Base-by-base conservation (phyloP, 495 filamentous ascomycete genomes). In the Podospora anserina region DNA sequence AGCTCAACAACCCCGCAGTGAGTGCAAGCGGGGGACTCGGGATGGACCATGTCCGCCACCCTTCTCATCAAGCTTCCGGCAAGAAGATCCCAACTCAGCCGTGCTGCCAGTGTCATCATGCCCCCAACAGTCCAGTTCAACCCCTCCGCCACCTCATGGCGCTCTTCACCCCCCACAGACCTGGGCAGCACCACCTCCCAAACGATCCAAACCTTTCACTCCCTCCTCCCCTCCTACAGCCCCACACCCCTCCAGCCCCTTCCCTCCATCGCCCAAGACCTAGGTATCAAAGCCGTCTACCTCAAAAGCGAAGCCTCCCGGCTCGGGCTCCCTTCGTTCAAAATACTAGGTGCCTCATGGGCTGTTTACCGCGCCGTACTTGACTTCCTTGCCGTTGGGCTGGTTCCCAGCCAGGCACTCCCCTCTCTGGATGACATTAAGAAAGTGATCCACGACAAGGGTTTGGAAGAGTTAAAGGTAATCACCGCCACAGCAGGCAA, bases 281-380 rank as follows among this genome's bases (percentile, higher is more conserved):
- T 90, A 1, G 84, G 84, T 0, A 75, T 91, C 20, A 76, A 76
- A 0, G 71, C 81, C 15, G 80, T 91, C 56, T 79, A 83, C 68
- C 74, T 89, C 62, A 89, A 91, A 72, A 83, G 89, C 71, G 87
- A 90, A 70, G 85, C 81, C 60, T 73, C 76, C 64, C 80, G 87
- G 28, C 81, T 88, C 67, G 84, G 88, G 1, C 84, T 94, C 1
- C 88, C 90, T 0, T 83, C 90, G 0, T 93, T 92, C 83, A 93
- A 93, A 75, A 88, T 91, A 54, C 84, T 92, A 0, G 91, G 90
- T 9, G 90, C 91, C 0, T 89, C 88, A n/a, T 94, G 89, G 89
- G 88, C 84, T 0, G 81, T 83, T 59, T 88, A 86, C 69, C 83
- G 84, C 49, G 86, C 87, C 5, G 64, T 92, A 5, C 74, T 77